Percentiles rank a stretch among this genome's conserved stretches.
Conservation (phyloP, 805 yeast genomes). For the Kluyveromyces wickerhamii region DNA sequence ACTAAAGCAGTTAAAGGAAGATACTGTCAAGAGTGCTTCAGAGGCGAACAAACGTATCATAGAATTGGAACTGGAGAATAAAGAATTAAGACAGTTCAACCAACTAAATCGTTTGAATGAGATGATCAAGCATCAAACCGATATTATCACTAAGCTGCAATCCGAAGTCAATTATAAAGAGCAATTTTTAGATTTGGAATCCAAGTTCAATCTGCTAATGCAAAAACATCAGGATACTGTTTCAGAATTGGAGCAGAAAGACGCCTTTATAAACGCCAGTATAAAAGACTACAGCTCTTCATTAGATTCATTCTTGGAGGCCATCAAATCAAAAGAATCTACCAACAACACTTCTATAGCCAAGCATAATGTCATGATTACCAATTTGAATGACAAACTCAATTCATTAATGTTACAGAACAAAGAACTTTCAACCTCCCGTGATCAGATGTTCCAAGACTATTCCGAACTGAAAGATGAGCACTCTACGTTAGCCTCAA, state of each 20-base stretch:
- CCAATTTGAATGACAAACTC: constrained; percentile 45
- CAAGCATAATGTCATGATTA: constrained; percentile 25
- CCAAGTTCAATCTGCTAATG: constrained; percentile 36
- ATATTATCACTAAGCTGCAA: constrained; percentile 37
- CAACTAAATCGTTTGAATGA: constrained; percentile 42
- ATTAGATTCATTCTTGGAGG: constrained; percentile 6
- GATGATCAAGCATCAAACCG: constrained; percentile 46
- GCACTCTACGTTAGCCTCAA: constrained; percentile 19
- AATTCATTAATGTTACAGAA: constrained; percentile 45
- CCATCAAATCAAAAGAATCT: constrained; percentile 8
- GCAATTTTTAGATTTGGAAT: constrained; percentile 41
- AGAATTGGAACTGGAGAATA: constrained; percentile 36
- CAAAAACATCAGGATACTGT: constrained; percentile 38
- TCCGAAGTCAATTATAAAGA: constrained; percentile 38
- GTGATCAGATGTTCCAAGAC: constrained; percentile 22
- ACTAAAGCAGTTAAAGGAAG: constrained; percentile 32
- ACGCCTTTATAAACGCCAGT: constrained; percentile 1
- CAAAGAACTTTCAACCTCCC: constrained; percentile 29
- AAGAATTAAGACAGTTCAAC: constrained; percentile 19
- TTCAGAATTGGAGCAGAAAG: constrained; percentile 16
- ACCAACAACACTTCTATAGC: constrained; percentile 10
- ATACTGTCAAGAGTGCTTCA: constrained; percentile 44
- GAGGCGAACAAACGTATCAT: constrained; percentile 49
- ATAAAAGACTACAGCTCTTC: background rate
- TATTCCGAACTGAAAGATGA: constrained; percentile 22